Evolutionary conservation across 805 yeast species (phyloP), one percentile per base, ranked within the genome.

Genomic region (Zygosaccharomyces gambellarensis): DNA sequence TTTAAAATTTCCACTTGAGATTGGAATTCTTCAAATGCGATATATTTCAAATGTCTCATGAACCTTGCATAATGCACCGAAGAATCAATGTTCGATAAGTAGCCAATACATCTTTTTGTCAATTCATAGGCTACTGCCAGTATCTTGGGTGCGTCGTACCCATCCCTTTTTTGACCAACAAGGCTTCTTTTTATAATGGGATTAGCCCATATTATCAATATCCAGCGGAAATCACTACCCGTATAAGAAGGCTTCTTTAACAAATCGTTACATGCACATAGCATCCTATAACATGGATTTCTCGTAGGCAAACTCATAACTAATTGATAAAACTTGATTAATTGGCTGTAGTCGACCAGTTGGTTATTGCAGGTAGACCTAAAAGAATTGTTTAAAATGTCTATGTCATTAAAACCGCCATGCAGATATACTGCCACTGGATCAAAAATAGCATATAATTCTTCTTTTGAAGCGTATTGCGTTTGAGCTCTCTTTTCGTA

Each of bases 1-100:
- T 90, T 90, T 43, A 87, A 58, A 29, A 85, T 69, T 36, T 88
- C 88, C 0, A 89, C 77, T 56, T 83, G 82, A 2, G 64, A 14
- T 27, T 64, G 63, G 54, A 85, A 84, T 7, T 70, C 73, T 0
- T 63, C 65, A 0, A 55, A 48, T 0, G 82, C 67, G 30, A 62
- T 27, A 27, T 45, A 22, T 31, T 49, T 55, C 19, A 66, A 45
- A 40, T 56, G 53, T 9, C 43, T 39, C 19, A 56, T 32, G 17
- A 52, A 45, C 36, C 21, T 47, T 22, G 48, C 48, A 7, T 48
- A 29, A 5, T 42, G 36, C 2, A 46, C 28, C 22, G 49, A 47
- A 21, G 27, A 22, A 9, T 41, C 27, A 11, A 57, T 45, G 54
- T 79, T 75, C 0, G 90, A 74, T 45, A 90, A 58, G 6, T 84